phyloP scores from a whole-genome alignment of 768 basidiomycete species.

The Phlegmacium glaucopus region DNA sequence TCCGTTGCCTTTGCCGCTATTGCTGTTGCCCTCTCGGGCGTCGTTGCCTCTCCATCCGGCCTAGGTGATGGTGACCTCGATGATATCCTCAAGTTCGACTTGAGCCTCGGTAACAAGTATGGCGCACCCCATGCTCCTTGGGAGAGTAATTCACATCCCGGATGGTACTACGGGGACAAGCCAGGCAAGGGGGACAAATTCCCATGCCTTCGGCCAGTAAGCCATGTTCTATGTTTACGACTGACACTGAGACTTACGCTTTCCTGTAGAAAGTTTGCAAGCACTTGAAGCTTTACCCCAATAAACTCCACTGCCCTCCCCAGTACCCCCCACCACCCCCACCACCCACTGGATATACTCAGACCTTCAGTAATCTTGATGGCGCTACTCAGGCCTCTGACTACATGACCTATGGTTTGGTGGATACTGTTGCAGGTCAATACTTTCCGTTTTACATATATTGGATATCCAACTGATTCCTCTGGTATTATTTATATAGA shows the following conservation, averaged over 20 bases:
- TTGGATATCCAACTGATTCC: background rate
- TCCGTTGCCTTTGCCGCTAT: slow-evolving; percentile 20
- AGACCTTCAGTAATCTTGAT: slow-evolving; percentile 37
- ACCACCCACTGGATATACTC: slow-evolving; percentile 30
- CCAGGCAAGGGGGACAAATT: slow-evolving; percentile 24
- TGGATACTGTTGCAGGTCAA: slow-evolving; percentile 39
- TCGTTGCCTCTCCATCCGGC: slow-evolving; percentile 17
- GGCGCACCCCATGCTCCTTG: slow-evolving; percentile 38
- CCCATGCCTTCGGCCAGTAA: slow-evolving; percentile 30
- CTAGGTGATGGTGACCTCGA: too few relatives aligned
- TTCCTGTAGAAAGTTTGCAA: slow-evolving; percentile 33
- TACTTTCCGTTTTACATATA: background rate
- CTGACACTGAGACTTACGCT: slow-evolving; percentile 3
- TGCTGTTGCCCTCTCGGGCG: slow-evolving; percentile 21
- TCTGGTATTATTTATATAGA: slow-evolving; percentile 23
- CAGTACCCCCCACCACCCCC: slow-evolving; percentile 16
- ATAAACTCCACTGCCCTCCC: slow-evolving; percentile 37
- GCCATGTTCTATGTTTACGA: slow-evolving; percentile 1
- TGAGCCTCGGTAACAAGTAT: slow-evolving; percentile 30
- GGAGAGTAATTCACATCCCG: slow-evolving; percentile 29
- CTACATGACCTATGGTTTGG: slow-evolving; percentile 42
- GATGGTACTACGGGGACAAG: slow-evolving; percentile 40
- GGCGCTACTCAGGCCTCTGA: slow-evolving; percentile 40
- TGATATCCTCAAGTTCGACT: slow-evolving; percentile 21
- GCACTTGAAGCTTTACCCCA: slow-evolving; percentile 31